Percentiles rank a stretch among this genome's conserved stretches.
phyloP scores from a whole-genome alignment of 345 rosid species.

The Lumnitzera littorea region DNA sequence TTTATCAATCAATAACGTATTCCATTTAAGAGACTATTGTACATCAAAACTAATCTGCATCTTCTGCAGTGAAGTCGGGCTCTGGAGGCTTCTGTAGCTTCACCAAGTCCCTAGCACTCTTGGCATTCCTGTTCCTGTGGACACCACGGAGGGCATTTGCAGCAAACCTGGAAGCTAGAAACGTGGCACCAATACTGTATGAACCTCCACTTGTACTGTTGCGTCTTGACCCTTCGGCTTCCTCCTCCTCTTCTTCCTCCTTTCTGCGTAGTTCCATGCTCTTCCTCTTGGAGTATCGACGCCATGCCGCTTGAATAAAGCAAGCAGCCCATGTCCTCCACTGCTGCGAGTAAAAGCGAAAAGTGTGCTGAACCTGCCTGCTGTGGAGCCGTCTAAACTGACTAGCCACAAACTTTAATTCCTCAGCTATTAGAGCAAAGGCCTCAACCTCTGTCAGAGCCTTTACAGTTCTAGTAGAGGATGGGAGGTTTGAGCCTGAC shows the following conservation, averaged over 20 bases:
- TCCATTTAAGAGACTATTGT: constrained; percentile 1
- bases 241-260: constrained; percentile 61
- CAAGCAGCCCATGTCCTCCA: constrained; percentile 99
- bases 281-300: constrained; percentile 76
- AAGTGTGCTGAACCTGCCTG: constrained; percentile 93
- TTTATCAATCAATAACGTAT: not conserved
- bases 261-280: constrained; percentile 58
- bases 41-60: constrained; percentile 31
- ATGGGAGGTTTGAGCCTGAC: constrained; percentile 76
- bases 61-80: constrained; percentile 92
- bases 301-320: constrained; percentile 96
- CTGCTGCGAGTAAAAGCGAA: constrained; percentile 92
- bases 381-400: constrained; percentile 95
- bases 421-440: constrained; percentile 83
- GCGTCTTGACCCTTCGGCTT: constrained; percentile 35
- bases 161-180: constrained; percentile 81
- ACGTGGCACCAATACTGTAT: constrained; percentile 79
- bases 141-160: constrained; percentile 90
- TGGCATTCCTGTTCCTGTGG: constrained; percentile 66
- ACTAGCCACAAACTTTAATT: constrained; percentile 86
- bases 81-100: constrained; percentile 85
- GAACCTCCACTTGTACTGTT: constrained; percentile 37
- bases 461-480: constrained; percentile 93
- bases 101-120: constrained; percentile 62
- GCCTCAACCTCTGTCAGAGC: constrained; percentile 88